Base-by-base conservation (phyloP, 768 basidiomycete genomes). In the Russula olivacea region DNA sequence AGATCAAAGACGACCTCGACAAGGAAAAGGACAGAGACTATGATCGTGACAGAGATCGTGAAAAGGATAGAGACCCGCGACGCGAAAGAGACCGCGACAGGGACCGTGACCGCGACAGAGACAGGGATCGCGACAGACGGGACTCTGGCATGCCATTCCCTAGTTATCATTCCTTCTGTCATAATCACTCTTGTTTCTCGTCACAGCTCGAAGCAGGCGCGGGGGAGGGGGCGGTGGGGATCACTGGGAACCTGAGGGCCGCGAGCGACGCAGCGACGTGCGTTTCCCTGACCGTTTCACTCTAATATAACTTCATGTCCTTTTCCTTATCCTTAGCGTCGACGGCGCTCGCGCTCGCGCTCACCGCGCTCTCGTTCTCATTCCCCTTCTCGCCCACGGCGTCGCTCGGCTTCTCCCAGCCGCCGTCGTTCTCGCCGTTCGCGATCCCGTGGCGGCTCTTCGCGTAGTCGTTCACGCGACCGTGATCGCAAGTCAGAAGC, bases 161-260 rank as follows among this genome's bases (percentile, higher is more conserved):
- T 17, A 23, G 32, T 34, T n/a, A 34, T 58, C 47, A 56, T 25
- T 25, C 32, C 34, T 10, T 36, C 64, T 25, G 43, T 51, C 28
- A 17, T 54, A 61, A 51, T 43, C 19, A 30, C 58, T 30, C 45
- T 55, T 66, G 74, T 73, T 74, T 72, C 61, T 57, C 4, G 15
- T 55, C 30, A 45, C 74, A 80, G 81, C 69, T 76, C 81, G 72
- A 73, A 79, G 77, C 43, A 72, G 78, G 50, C 75, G 77, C 41
- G 74, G 75, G 55, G 70, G 71, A 14, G 74, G 75, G 55, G 70
- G 71, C 17, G 74, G 75, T 55, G 80, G 81, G 43, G 90, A 93
- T 74, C 89, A 92, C 68, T 92, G 89, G 89, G 91, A 92, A 68
- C 89, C 90, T 0, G 89, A 83, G n/a, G 80, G 87, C 19, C 63